These are phyloP conservation scores for Colletotrichum tamarilloi DNA, from an alignment of 2,329 filamentous ascomycete genomes.

Conservation along the genomic window DNA sequence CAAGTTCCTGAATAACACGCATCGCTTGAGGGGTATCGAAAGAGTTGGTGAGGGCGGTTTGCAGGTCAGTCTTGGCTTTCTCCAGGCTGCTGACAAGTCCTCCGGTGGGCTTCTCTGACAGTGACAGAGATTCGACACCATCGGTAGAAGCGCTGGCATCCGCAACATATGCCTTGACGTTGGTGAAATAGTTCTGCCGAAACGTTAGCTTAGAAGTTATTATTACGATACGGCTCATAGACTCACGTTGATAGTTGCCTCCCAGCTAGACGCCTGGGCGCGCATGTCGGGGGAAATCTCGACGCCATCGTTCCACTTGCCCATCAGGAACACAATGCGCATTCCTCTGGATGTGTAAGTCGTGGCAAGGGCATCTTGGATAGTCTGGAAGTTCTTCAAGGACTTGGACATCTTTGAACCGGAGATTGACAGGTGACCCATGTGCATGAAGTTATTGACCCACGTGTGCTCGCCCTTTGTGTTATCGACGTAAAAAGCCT, in stretches of 20 bases:
- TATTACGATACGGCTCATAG: not conserved
- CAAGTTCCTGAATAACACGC: constrained; percentile 80
- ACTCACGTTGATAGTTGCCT: constrained; percentile 77
- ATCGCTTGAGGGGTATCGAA: constrained; percentile 88
- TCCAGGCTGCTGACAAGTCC: constrained; percentile 54
- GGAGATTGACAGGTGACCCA: constrained; percentile 86
- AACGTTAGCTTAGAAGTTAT: constrained; percentile 22
- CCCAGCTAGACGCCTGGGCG: constrained; percentile 80
- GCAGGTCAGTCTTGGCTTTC: constrained; percentile 65
- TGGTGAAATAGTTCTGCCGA: constrained; percentile 67
- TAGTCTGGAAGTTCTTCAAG: constrained; percentile 95
- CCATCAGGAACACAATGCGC: constrained; percentile 87
- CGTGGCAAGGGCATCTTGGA: constrained; percentile 79
- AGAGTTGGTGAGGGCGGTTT: constrained; percentile 78
- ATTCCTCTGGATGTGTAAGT: constrained; percentile 82
- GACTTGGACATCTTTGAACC: constrained; percentile 97
- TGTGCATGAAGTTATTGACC: constrained; percentile 97
- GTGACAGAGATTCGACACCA: constrained; percentile 51
- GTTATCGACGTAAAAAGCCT: constrained; percentile 79
- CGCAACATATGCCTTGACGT: constrained; percentile 64
- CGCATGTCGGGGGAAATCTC: constrained; percentile 90
- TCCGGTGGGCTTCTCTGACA: constrained; percentile 46
- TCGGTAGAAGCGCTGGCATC: constrained; percentile 51
- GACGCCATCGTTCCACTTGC: constrained; percentile 89
- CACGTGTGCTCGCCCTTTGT: constrained; percentile 73